phyloP scores from a whole-genome alignment of 2,329 filamentous ascomycete genomes.

The Tolypocladium ovalisporum region DNA sequence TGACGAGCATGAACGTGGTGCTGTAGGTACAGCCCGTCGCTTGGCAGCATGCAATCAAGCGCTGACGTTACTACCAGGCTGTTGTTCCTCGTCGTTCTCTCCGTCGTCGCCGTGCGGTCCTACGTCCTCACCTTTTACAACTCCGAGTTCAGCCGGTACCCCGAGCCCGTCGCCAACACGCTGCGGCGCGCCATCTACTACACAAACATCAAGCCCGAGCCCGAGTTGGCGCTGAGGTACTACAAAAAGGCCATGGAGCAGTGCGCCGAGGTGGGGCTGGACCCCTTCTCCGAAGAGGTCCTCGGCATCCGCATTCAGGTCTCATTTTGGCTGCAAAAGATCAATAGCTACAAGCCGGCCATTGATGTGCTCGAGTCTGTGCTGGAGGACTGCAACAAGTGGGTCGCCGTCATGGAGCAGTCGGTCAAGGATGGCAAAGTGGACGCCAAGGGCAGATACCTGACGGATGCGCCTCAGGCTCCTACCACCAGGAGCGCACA shows the following conservation, averaged over 20 bases:
- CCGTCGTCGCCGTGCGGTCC: constrained; percentile 21
- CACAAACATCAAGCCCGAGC: constrained; percentile 64
- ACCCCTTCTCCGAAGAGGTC: constrained; percentile 85
- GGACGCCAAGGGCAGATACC: constrained; percentile 25
- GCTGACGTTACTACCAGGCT: constrained; percentile 13
- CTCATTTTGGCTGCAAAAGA: constrained; percentile 67
- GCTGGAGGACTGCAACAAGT: constrained; percentile 54
- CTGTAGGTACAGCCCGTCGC: constrained; percentile 11
- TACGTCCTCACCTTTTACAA: constrained; percentile 48
- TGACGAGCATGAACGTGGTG: constrained; percentile 17
- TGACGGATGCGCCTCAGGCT: constrained; percentile 5
- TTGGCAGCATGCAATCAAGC: background rate
- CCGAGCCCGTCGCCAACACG: constrained; percentile 62
- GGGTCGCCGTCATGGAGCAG: constrained; percentile 45
- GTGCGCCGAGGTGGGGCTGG: constrained; percentile 63
- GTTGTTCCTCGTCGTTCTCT: constrained; percentile 16
- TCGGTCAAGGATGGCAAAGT: constrained; percentile 34
- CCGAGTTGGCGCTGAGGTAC: constrained; percentile 67
- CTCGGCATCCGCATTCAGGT: constrained; percentile 81
- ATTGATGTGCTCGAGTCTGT: constrained; percentile 72
- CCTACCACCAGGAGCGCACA: background rate
- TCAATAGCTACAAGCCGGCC: constrained; percentile 57
- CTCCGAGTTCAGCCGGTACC: constrained; percentile 45
- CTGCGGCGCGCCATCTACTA: constrained; percentile 81
- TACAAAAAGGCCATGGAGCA: constrained; percentile 71